Percentiles rank a stretch among this genome's conserved stretches.
Conservation (phyloP, 148 eudicot genomes). For the Fallopia convolvulus region DNA sequence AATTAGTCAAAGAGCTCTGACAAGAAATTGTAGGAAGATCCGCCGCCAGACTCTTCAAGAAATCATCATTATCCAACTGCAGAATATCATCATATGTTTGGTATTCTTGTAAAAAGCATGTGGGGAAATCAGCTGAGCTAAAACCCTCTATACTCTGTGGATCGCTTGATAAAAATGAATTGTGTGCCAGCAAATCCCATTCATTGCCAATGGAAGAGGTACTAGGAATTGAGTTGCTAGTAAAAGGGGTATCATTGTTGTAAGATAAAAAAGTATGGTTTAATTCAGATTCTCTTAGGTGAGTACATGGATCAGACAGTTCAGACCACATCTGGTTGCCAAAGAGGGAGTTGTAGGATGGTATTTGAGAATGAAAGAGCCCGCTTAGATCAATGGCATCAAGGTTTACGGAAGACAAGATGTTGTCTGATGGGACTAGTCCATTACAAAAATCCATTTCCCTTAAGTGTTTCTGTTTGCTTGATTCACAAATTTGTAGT, state of each 20-base stretch:
- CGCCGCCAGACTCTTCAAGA: slow-evolving; percentile 17
- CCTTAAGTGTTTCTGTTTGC: slow-evolving; percentile 23
- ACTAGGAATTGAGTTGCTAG: neutral
- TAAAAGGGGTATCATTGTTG: neutral
- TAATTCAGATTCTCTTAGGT: neutral
- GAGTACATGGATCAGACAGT: neutral
- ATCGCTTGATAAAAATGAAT: slow-evolving; percentile 3
- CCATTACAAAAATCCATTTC: slow-evolving; percentile 17
- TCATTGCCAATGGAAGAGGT: neutral
- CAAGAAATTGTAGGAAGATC: slow-evolving; percentile 15
- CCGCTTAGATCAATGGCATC: slow-evolving; percentile 21
- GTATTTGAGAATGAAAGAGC: slow-evolving; percentile 23
- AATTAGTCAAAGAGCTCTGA: slow-evolving; percentile 25
- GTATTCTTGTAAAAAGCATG: neutral
- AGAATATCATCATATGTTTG: slow-evolving; percentile 22
- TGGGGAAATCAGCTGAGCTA: slow-evolving; percentile 20
- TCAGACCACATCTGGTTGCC: neutral
- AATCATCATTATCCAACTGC: slow-evolving; percentile 29
- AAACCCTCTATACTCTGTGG: slow-evolving; percentile 22
- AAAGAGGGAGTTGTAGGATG: slow-evolving; percentile 21
- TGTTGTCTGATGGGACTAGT: slow-evolving; percentile 21
- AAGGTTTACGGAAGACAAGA: slow-evolving; percentile 26
- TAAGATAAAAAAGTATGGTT: neutral
- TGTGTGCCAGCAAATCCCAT: neutral
- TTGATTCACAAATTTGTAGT: slow-evolving; percentile 40